A percentile compares a stretch with the other conserved stretches of the same genome.
These are phyloP conservation scores for Trametes elegans DNA, from an alignment of 768 basidiomycete species.

Conservation along the genomic window DNA sequence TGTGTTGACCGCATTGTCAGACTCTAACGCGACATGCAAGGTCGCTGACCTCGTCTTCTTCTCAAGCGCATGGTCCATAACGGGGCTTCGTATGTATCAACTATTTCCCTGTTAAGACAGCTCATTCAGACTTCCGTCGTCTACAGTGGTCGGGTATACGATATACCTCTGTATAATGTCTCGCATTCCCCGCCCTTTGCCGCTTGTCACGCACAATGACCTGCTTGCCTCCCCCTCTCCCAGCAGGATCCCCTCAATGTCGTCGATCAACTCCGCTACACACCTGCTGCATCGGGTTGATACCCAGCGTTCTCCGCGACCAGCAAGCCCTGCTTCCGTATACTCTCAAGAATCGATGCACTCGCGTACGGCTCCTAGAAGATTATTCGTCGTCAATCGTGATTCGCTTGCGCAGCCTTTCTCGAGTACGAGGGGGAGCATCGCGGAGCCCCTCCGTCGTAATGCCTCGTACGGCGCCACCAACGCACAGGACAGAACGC, in stretches of 20 bases:
- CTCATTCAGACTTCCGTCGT: not conserved
- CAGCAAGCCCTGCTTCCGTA: constrained; percentile 9
- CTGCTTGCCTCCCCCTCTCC: constrained; percentile 14
- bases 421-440: too few relatives aligned
- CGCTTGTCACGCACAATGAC: constrained; percentile 22
- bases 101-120: not conserved
- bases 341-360: not conserved
- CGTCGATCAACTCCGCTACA: constrained; percentile 18
- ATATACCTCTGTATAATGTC: constrained; percentile 26
- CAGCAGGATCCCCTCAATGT: constrained; percentile 4
- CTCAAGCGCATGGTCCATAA: constrained; percentile 20
- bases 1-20: not conserved
- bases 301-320: not conserved
- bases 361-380: constrained; percentile 5
- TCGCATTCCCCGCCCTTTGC: constrained; percentile 22
- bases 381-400: constrained; percentile 9
- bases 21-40: constrained; percentile 22
- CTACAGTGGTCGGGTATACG: constrained; percentile 24
- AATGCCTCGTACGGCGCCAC: constrained; percentile 8
- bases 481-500: not conserved
- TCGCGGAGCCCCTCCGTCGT: not conserved
- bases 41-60: constrained; percentile 17
- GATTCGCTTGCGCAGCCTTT: too few relatives aligned
- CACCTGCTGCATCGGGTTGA: constrained; percentile 9
- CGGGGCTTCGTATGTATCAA: constrained; percentile 23